phyloP scores from a whole-genome alignment of 2,329 filamentous ascomycete genomes.

The Coniochaeta hoffmannii region DNA sequence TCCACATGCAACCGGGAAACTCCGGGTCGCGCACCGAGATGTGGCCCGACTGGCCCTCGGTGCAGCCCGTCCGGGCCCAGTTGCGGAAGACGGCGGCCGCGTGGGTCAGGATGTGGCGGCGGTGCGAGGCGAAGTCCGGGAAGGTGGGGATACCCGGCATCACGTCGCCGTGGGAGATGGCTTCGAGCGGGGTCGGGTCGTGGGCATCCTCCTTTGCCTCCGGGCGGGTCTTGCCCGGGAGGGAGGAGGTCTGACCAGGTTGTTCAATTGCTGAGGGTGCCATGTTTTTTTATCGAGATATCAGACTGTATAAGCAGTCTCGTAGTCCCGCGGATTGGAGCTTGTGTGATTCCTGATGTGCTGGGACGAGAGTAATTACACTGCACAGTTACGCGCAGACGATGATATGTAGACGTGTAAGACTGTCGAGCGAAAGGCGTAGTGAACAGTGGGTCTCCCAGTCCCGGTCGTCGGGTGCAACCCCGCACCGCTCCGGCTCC shows the following conservation, averaged over 20 bases:
- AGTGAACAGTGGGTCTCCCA: background rate
- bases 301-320: background rate
- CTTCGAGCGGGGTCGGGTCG: conserved; percentile 14
- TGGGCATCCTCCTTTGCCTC: conserved; percentile 10
- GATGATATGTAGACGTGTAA: background rate
- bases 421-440: background rate
- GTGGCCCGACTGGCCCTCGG: conserved; percentile 56
- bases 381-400: no score
- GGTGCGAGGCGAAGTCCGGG: conserved; percentile 33
- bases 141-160: conserved; percentile 32
- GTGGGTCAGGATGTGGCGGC: conserved; percentile 57
- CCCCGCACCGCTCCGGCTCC: background rate
- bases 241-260: background rate
- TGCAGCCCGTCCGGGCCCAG: conserved; percentile 39
- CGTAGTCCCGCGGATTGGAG: background rate
- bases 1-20: conserved; percentile 33
- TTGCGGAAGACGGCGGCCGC: conserved; percentile 62
- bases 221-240: conserved; percentile 3
- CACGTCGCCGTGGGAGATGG: conserved; percentile 20
- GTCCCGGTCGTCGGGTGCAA: background rate
- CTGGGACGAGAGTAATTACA: no score
- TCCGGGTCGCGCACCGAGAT: conserved; percentile 63
- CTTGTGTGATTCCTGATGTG: no score
- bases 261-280: conserved; percentile 14
- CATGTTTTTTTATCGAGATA: no score